Base-by-base conservation (phyloP, 352 stramenopile species). In the Pythium rhizo-oryzae region DNA sequence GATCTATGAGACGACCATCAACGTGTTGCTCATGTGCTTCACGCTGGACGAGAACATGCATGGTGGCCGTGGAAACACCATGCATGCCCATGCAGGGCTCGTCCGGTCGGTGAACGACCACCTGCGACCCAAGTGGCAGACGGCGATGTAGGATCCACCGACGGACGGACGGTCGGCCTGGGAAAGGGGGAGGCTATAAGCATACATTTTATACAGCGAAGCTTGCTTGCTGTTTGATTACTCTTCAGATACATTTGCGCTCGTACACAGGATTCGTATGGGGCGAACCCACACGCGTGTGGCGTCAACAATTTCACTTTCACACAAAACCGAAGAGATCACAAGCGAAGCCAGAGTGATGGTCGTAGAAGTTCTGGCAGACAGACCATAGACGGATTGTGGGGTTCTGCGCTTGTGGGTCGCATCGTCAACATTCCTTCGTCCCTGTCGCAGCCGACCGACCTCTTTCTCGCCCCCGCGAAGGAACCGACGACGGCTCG, bases 1-100 rank as follows among this genome's bases (percentile, higher is more conserved):
- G 86, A 89, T 94, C 50, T 94, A 92, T 70, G 87, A 94, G 64
- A 94, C 87, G 18, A 90, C 87, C 7, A 85, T 94, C 71, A 94
- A 93, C 58, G 83, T 94, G 75, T 71, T 94, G 41, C 76, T 94
- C 51, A 85, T 94, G 80, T 93, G 87, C 62, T 94, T 94, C 65
- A 93, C 85, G 16, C 72, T 94, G 62, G 87, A 94, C 51, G 87
- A 94, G 59, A 92, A 90, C 61, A 80, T 92, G 70, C 80, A 94
- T 63, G 87, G 87, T 39, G 87, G 87, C 21, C 82, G 84, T 8
- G 84, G 83, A n/a, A 93, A 90, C 59, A 78, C 83, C 0, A 74
- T 72, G 2, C 87, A 85, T 62, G 85, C 87, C 0, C 84, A 85
- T 8, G 82, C 78, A 1, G 74, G 83, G 15, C 65, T 94, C 21